Evolutionary conservation across 805 yeast species (phyloP), one percentile per base, ranked within the genome.

Genomic region (Candida tallmaniae): DNA sequence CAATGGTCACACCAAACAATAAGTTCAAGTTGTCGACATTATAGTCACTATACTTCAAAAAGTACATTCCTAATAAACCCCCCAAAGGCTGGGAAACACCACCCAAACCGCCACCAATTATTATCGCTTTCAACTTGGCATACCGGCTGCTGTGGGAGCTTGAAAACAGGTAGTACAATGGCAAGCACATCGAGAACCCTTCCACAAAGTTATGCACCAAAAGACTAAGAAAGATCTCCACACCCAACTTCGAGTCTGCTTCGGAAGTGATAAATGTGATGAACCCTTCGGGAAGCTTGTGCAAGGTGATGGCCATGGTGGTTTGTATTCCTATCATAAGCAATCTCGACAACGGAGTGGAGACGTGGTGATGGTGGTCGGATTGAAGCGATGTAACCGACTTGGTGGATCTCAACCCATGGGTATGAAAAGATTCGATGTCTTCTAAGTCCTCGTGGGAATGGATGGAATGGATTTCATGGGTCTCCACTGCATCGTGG

Each of bases 261-360:
- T 82, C 84, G 2, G 87, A 71, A 0, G 93, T 88, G 22, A 83
- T 83, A 54, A 76, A 90, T 29, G 94, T 82, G 35, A 90, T 78
- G 50, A 90, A 85, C 0, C 98, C 98, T 59, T 90, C 98, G 0
- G 98, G 98, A 17, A 90, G 69, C 54, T 93, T 89, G 61, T 90
- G 98, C 19, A 93, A 60, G 0, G 94, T 75, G 19, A 90, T 76
- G 0, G 95, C 97, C 32, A 89, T 55, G 5, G 89, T 78, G 0
- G 97, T 90, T 56, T 93, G 97, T 15, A 93, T 56, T 3, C 96
- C 97, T 38, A 90, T 87, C 4, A 95, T 76, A 8, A 90, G 59
- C n/a, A 90, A 60, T 38, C 85, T 71, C 0, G 94, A 80, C 12
- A 81, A 62, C 1, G 93, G 89, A 0, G 95, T 78, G 37, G 76